Base-by-base conservation (phyloP, 441 rosid species). In the Raphanus hybrid region DNA sequence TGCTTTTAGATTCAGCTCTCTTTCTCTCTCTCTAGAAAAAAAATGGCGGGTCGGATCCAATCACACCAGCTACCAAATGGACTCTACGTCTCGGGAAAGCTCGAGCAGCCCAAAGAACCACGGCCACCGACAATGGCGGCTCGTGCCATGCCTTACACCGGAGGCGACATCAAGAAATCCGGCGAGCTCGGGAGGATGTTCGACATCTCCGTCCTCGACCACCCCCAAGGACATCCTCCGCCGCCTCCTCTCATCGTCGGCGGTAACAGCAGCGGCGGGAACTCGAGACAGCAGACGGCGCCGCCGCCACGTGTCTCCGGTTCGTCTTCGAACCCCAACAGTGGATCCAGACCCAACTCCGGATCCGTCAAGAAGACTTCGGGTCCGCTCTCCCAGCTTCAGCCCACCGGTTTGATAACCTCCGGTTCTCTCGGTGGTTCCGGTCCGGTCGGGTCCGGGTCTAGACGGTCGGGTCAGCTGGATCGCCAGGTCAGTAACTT, bases 141-240 rank as follows among this genome's bases (percentile, higher is more conserved):
- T 16, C 90, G 85, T 9, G 94, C 99, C 70, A 79, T 91, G 90
- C 98, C 98, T 32, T 96, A 93, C 77, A 96, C 97, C 2, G 98
- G 99, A 50, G 99, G 98, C 68, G 98, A 96, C 78, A 91, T 96
- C 54, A 91, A 96, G 77, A 96, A 86, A 79, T 96, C 99, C 7
- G 99, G 99, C 78, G 98, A 96, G 77, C 78, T 96, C 45, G 97
- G 99, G 20, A 92, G 92, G 87, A 96, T 96, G 99, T 96, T 96
- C 74, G 98, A 95, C 77, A 90, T 96, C 35, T 90, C 93, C 62
- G 57, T 81, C 70, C 89, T 86, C 69, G 94, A 97, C 64, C 85
- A 96, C 64, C 84, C 97, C 16, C 82, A 70, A 45, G 78, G 76
- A 48, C 86, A 88, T 34, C 85, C 89, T 34, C 85, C 84, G 2